These are phyloP conservation scores for Botrytis deweyae DNA, from an alignment of 2,329 filamentous ascomycete genomes.

Conservation along the genomic window DNA sequence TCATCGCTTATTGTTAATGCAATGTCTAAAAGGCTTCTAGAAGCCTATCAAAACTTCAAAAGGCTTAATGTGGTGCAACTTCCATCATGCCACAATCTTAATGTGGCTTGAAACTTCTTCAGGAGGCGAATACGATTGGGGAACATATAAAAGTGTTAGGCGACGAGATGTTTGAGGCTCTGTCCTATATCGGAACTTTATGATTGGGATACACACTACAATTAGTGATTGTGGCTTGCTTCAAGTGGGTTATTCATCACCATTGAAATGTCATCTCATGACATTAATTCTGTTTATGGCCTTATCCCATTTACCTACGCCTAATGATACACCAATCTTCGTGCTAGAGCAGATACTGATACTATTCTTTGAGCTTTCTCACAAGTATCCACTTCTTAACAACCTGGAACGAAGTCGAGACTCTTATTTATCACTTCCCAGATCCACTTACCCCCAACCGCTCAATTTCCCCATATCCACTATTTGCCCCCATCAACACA, in stretches of 20 bases:
- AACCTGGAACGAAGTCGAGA: background rate
- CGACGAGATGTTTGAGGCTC: background rate
- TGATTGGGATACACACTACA: background rate
- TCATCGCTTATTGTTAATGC: background rate
- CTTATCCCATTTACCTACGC: background rate
- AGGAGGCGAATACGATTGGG: background rate
- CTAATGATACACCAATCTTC: background rate
- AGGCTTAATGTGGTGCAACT: background rate
- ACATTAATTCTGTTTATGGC: background rate
- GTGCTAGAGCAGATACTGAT: background rate
- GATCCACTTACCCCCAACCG: background rate
- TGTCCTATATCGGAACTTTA: background rate
- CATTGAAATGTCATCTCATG: background rate
- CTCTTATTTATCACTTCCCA: background rate
- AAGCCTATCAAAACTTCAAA: background rate
- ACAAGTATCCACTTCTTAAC: background rate
- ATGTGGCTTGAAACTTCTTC: background rate
- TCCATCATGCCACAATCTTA: background rate
- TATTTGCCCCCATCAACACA: background rate
- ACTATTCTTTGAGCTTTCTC: background rate
- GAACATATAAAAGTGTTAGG: background rate
- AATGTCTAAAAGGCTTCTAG: background rate
- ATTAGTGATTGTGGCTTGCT: background rate
- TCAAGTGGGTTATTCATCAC: background rate
- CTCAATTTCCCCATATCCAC: background rate